phyloP scores from a whole-genome alignment of 2,329 filamentous ascomycete species.

The Teratosphaeria nubilosa region DNA sequence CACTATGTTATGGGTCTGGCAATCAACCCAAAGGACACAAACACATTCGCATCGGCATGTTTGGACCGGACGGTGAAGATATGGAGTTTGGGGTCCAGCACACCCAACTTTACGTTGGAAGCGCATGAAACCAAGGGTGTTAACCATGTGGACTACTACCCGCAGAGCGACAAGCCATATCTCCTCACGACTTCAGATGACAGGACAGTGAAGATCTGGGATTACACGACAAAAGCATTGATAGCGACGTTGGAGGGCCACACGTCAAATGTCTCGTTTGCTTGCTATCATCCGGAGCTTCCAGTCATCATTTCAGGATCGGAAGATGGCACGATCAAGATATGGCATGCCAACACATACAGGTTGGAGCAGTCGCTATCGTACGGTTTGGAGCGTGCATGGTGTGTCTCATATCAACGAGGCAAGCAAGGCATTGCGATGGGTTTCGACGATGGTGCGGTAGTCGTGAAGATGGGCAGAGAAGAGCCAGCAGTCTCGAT shows the following conservation, averaged over 20 bases:
- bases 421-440: conserved; percentile 90
- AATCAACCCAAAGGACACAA: conserved; percentile 92
- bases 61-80: conserved; percentile 95
- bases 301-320: conserved; percentile 97
- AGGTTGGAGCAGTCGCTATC: conserved; percentile 90
- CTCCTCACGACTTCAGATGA: conserved; percentile 95
- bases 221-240: conserved; percentile 95
- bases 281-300: conserved; percentile 92
- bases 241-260: conserved; percentile 96
- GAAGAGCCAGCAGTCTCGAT: conserved; percentile 97
- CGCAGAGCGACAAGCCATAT: conserved; percentile 63
- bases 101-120: conserved; percentile 91
- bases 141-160: conserved; percentile 88
- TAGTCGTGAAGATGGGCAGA: conserved; percentile 93
- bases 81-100: conserved; percentile 89
- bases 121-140: conserved; percentile 96
- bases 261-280: conserved; percentile 95
- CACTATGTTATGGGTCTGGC: conserved; percentile 96
- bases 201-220: conserved; percentile 95
- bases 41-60: conserved; percentile 60
- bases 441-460: conserved; percentile 94
- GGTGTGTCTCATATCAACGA: conserved; percentile 94
- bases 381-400: conserved; percentile 90
- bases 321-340: conserved; percentile 92
- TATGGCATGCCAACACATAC: conserved; percentile 98